phyloP scores from a whole-genome alignment of 2,329 filamentous ascomycete species.

The Colletotrichum tofieldiae region DNA sequence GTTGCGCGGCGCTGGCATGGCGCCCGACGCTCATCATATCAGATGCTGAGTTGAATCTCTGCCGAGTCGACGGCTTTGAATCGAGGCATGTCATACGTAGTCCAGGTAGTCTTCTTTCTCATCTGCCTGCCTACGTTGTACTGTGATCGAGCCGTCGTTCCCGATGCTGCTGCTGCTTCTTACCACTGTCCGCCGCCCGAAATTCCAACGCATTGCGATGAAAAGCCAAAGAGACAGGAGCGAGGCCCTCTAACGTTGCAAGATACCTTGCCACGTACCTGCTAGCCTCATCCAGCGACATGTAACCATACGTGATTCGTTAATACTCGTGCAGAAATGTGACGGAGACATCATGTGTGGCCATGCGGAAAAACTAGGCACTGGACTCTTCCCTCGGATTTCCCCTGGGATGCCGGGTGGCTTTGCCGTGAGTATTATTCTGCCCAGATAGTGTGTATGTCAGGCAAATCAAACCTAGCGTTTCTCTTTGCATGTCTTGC shows the following conservation, averaged over 20 bases:
- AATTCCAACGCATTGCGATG: too few relatives aligned
- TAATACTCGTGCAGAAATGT: too few relatives aligned
- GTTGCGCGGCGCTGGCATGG: background rate
- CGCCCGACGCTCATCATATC: constrained; percentile 5
- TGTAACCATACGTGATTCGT: background rate
- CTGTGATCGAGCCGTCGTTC: too few relatives aligned
- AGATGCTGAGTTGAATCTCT: constrained; percentile 1
- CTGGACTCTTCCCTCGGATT: too few relatives aligned
- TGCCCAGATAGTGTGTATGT: too few relatives aligned
- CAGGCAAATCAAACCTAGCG: background rate
- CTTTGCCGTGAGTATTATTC: background rate
- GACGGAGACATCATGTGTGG: background rate
- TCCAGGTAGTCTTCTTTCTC: background rate
- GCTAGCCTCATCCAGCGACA: background rate
- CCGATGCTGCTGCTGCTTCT: background rate
- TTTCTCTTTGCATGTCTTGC: background rate
- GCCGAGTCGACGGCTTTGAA: background rate
- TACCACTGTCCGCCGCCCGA: too few relatives aligned
- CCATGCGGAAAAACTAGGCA: background rate
- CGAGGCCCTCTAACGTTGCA: background rate
- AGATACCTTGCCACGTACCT: background rate
- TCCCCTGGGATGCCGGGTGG: background rate
- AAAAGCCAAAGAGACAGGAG: too few relatives aligned
- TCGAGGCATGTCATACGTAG: background rate
- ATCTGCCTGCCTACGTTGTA: background rate